These are phyloP conservation scores for Penicillium concentricum DNA, from an alignment of 2,329 filamentous ascomycete species.

Conservation along the genomic window DNA sequence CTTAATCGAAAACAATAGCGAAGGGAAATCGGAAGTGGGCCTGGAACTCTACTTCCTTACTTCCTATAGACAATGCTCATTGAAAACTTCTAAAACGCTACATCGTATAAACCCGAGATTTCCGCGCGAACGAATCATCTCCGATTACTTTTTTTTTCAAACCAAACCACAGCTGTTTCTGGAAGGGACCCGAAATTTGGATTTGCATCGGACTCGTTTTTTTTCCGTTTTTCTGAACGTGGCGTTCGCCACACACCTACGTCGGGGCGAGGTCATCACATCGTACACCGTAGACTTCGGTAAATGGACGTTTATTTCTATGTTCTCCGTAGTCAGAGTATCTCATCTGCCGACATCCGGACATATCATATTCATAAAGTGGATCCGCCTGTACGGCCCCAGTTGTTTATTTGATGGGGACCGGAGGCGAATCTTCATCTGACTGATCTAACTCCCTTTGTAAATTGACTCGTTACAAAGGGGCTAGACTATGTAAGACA, in stretches of 20 bases:
- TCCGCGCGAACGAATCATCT: neutral
- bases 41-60: too few relatives aligned
- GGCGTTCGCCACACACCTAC: neutral
- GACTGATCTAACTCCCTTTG: neutral
- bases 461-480: neutral
- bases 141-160: neutral
- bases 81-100: too few relatives aligned
- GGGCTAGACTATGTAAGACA: neutral
- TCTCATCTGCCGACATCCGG: neutral
- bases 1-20: too few relatives aligned
- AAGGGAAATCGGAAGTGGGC: too few relatives aligned
- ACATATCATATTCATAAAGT: neutral
- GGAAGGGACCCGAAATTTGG: neutral
- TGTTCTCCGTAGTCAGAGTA: too few relatives aligned
- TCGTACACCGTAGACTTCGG: neutral
- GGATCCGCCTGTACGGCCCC: slow-evolving; percentile 5
- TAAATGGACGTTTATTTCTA: too few relatives aligned
- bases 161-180: neutral
- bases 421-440: slow-evolving; percentile 3
- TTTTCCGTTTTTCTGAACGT: neutral
- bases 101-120: neutral
- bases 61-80: too few relatives aligned
- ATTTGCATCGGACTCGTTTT: neutral
- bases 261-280: slow-evolving; percentile 1
- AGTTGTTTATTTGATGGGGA: slow-evolving; percentile 13